Evolutionary conservation across 192 early-diverging fungal genomes (phyloP).

Genomic region (Phycomyces blakesleeanus): DNA sequence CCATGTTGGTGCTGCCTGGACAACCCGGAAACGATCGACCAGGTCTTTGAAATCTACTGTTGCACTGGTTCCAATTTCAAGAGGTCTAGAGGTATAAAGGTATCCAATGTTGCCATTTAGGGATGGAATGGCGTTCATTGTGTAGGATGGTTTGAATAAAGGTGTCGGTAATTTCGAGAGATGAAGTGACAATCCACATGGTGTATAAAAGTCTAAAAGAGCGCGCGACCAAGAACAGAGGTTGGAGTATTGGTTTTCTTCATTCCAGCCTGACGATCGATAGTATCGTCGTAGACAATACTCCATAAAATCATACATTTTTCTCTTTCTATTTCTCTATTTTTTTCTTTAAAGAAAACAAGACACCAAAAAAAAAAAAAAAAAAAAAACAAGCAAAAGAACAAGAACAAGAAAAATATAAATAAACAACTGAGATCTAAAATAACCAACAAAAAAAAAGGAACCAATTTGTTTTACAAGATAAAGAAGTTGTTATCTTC

Average conservation of each 20-base stretch:
- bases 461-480: too few relatives aligned
- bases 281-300: slow-evolving; percentile 80
- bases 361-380: too few relatives aligned
- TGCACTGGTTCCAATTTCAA: slow-evolving; percentile 54
- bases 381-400: too few relatives aligned
- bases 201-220: slow-evolving; percentile 79
- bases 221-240: slow-evolving; percentile 70
- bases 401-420: too few relatives aligned
- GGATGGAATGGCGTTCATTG: slow-evolving; percentile 55
- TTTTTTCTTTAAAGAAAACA: too few relatives aligned
- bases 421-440: too few relatives aligned
- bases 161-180: slow-evolving; percentile 75
- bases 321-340: too few relatives aligned
- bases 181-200: slow-evolving; percentile 64
- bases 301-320: slow-evolving; percentile 82
- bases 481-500: too few relatives aligned
- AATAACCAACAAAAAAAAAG: too few relatives aligned
- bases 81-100: slow-evolving; percentile 70
- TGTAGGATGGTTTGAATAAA: slow-evolving; percentile 73
- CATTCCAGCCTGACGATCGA: slow-evolving; percentile 70
- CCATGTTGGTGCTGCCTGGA: neutral
- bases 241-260: slow-evolving; percentile 79
- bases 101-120: slow-evolving; percentile 72
- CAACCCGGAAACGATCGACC: slow-evolving; percentile 47
- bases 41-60: slow-evolving; percentile 48